Evolutionary conservation across 345 rosid species (phyloP), one percentile per base, ranked within the genome.

Genomic region (Pugionium dolabratum): DNA sequence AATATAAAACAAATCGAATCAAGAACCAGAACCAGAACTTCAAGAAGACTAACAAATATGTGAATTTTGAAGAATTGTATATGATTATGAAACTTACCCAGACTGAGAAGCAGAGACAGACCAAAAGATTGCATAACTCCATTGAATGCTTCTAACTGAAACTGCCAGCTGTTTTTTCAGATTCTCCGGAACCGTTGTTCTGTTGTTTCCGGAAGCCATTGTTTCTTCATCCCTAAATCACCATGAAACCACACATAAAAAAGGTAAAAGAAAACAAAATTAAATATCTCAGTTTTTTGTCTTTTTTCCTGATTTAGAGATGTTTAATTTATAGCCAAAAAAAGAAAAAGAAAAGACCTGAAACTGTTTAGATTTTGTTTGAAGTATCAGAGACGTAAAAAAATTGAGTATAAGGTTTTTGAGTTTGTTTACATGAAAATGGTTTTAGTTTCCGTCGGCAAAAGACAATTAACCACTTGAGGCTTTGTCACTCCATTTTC

Each of bases 41-140:
- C 39, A 69, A 60, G 58, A 39, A 65, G 18, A 18, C 18, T 18
- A 18, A 18, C 18, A 18, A 18, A 18, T 18, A 18, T 18, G 18
- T 18, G 18, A 18, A 30, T 57, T 26, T 33, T 29, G 6, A 44
- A 53, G 55, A 29, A 31, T 18, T 44, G 18, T 18, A 18, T 18
- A 48, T 39, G 65, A 40, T 46, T n/a, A 55, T 7, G 59, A 58
- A 60, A 33, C 62, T 73, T 82, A 94, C 99, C 92, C 96, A 37
- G 82, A 79, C 56, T 88, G 90, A 59, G 73, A 64, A 54, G 84
- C 37, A 36, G 99, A 86, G 71, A 76, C 70, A 62, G 95, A 84
- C 99, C 99, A 94, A 81, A 90, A 94, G 60, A 94, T 88, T 68
- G 87, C 96, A 74, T 88, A 94, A 79, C 93, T 88, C 99, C 99